Conservation (phyloP, 2,329 filamentous ascomycete species). For the Microdochium paspali region DNA sequence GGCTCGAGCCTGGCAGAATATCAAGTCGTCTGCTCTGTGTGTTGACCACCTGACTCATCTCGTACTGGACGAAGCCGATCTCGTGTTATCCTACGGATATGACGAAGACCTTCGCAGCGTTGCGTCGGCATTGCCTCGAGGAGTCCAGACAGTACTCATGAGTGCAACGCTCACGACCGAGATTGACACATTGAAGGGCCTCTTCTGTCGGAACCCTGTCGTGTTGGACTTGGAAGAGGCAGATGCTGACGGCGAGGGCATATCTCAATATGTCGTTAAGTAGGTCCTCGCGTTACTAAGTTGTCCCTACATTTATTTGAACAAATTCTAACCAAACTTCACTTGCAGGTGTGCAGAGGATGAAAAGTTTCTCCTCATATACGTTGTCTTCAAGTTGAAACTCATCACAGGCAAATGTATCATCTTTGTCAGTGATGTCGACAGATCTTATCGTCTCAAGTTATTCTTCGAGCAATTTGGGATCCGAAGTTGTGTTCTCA, state of each 20-base stretch:
- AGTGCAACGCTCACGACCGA: constrained; percentile 87
- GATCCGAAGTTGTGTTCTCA: constrained; percentile 85
- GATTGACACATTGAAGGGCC: constrained; percentile 71
- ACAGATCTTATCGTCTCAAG: constrained; percentile 75
- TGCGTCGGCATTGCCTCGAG: constrained; percentile 68
- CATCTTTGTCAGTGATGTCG: constrained; percentile 52
- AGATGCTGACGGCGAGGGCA: constrained; percentile 64
- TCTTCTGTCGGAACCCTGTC: constrained; percentile 77
- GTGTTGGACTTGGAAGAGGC: constrained; percentile 76
- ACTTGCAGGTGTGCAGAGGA: constrained; percentile 71
- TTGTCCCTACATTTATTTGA: background rate
- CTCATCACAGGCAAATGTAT: constrained; percentile 89
- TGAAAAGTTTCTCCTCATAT: constrained; percentile 88
- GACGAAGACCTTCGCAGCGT: constrained; percentile 81
- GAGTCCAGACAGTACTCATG: constrained; percentile 85
- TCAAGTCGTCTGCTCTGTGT: constrained; percentile 63
- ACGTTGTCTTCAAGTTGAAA: constrained; percentile 91
- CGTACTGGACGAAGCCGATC: constrained; percentile 88
- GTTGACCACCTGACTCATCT: constrained; percentile 65
- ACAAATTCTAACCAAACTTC: constrained; percentile 7
- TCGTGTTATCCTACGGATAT: constrained; percentile 90
- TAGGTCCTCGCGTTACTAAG: constrained; percentile 29
- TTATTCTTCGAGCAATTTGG: constrained; percentile 96
- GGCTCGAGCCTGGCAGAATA: constrained; percentile 68
- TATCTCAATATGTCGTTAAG: constrained; percentile 84